Evolutionary conservation across 2,329 filamentous ascomycete species (phyloP).

Genomic region (Plectosphaerella cucumerina): DNA sequence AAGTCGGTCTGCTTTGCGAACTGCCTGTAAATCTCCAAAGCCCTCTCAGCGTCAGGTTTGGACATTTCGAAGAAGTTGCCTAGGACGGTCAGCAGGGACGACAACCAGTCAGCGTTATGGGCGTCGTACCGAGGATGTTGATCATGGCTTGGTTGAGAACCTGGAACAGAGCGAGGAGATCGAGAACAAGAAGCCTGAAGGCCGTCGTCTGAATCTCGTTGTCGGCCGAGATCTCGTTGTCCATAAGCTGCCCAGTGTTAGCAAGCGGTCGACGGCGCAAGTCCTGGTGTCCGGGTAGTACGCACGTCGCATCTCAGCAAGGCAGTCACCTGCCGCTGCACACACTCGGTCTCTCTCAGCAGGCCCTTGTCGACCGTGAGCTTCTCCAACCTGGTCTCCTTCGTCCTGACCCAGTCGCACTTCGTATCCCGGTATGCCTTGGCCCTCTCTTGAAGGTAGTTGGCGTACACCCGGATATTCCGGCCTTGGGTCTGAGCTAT

Average conservation of each 20-base stretch:
- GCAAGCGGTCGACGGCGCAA: neutral
- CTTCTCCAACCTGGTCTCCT: conserved; percentile 78
- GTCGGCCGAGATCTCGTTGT: conserved; percentile 67
- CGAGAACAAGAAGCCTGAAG: conserved; percentile 85
- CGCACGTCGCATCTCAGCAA: conserved; percentile 86
- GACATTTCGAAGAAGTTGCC: conserved; percentile 99
- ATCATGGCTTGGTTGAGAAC: conserved; percentile 97
- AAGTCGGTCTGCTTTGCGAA: conserved; percentile 91
- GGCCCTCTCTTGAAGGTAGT: conserved; percentile 80
- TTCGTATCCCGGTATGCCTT: conserved; percentile 79
- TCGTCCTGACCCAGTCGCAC: conserved; percentile 82
- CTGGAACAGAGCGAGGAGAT: conserved; percentile 85
- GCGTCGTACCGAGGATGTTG: conserved; percentile 76
- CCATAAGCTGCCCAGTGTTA: conserved; percentile 60
- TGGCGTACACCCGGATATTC: conserved; percentile 88
- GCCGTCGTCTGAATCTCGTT: conserved; percentile 96
- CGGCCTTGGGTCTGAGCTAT: conserved; percentile 88
- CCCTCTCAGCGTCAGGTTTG: conserved; percentile 84
- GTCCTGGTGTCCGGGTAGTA: conserved; percentile 15
- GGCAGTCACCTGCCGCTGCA: conserved; percentile 83
- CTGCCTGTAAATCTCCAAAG: conserved; percentile 84
- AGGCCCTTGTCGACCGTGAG: conserved; percentile 88
- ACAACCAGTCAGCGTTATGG: neutral
- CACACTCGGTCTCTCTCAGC: conserved; percentile 82
- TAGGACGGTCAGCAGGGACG: conserved; percentile 27